A percentile compares a stretch with the other conserved stretches of the same genome.
These are phyloP conservation scores for Pontederia crassipes DNA, from an alignment of 176 grass and related monocot genomes.

Conservation along the genomic window DNA sequence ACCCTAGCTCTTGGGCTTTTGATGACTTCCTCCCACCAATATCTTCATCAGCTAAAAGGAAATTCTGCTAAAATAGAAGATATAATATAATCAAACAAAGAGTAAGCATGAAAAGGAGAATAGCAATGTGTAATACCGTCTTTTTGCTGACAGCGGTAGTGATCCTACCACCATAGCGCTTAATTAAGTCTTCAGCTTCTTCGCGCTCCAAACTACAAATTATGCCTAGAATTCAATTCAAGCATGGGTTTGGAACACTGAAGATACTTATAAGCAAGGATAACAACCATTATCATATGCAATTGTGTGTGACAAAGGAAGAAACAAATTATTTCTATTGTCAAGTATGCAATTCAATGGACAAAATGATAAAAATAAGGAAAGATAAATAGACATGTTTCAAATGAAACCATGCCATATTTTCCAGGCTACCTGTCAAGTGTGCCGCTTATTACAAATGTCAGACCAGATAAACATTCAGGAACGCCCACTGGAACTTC, in stretches of 20 bases:
- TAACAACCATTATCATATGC: background rate
- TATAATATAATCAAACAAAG: slow-evolving; percentile 1
- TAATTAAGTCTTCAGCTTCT: slow-evolving; percentile 90
- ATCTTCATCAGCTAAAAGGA: slow-evolving; percentile 92
- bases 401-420: slow-evolving; percentile 6
- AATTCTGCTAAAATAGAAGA: slow-evolving; percentile 40
- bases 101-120: slow-evolving; percentile 10
- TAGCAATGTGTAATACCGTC: slow-evolving; percentile 42
- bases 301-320: background rate
- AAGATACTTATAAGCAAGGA: background rate
- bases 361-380: no score
- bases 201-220: slow-evolving; percentile 84
- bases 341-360: no score
- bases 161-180: slow-evolving; percentile 81
- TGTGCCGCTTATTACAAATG: slow-evolving; percentile 91
- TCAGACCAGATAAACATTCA: slow-evolving; percentile 90
- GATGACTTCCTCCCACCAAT: slow-evolving; percentile 91
- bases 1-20: slow-evolving; percentile 91
- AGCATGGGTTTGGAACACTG: background rate
- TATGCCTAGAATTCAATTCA: background rate
- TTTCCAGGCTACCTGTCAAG: slow-evolving; percentile 75
- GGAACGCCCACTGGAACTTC: slow-evolving; percentile 83
- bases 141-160: slow-evolving; percentile 95
- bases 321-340: no score
- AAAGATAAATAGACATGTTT: background rate